Evolutionary conservation across 148 eudicot species (phyloP).

Genomic region (Vaccinium macrocarpon): DNA sequence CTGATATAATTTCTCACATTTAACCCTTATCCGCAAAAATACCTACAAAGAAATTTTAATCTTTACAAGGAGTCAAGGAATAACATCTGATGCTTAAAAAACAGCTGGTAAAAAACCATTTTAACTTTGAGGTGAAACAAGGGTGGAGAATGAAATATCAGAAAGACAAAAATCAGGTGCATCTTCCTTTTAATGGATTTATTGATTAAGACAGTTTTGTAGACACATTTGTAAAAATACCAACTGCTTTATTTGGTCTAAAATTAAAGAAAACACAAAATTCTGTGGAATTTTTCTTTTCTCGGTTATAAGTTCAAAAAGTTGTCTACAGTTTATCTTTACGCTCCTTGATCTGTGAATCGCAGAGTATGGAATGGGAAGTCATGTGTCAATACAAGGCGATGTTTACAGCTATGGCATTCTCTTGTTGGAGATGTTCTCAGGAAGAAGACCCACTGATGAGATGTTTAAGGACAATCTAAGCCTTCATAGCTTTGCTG

Average conservation of each 20-base stretch:
- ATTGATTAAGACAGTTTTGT: no score
- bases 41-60: no score
- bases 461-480: conserved; percentile 3
- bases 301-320: background rate
- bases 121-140: no score
- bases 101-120: no score
- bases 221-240: no score
- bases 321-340: background rate
- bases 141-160: no score
- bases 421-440: conserved; percentile 18
- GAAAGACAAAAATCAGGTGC: no score
- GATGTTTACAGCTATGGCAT: conserved; percentile 23
- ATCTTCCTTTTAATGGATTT: no score
- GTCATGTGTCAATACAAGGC: background rate
- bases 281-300: background rate
- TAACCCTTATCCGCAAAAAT: no score
- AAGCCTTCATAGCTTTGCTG: background rate
- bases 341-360: background rate
- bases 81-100: no score
- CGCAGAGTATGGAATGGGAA: conserved; percentile 19
- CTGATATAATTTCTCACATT: no score
- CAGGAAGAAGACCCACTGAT: conserved; percentile 16
- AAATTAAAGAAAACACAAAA: background rate
- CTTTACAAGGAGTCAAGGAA: no score
- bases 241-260: background rate